Evolutionary conservation across 495 filamentous ascomycete genomes (phyloP), one percentile per base, ranked within the genome.

Genomic region (Penicillium canescens): DNA sequence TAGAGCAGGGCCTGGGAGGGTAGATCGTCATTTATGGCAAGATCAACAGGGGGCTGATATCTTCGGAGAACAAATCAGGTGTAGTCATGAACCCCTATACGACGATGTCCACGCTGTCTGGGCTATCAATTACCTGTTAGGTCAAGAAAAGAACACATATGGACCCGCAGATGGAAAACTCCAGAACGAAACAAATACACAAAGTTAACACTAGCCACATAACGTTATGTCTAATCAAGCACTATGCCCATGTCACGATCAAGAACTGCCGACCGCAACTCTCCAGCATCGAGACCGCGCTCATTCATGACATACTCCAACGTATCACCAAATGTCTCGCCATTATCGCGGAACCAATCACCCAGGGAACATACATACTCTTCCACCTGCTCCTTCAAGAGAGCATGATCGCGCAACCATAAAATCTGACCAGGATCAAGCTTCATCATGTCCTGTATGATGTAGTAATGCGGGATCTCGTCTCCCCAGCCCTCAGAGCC

Each of bases 391-490:
- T 73, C 68, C 61, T 83, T 85, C 16, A 77, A 51, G 41, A 70
- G 72, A 12, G 78, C 77, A 56, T 79, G 70, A 42, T 82, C 74
- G 36, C 78, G 77, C 50, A 86, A 63, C 71, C 76, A 81, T 49
- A 86, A 59, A 2, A 85, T 65, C 57, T 85, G 80, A 9, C 71
- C 75, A 10, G 83, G 83, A 52, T 84, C 75, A 18, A 86, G 71
- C 66, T 86, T 86, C 66, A 86, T 70, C 83, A 86, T 85, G 55
- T 86, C 83, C 62, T 86, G 81, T 21, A 86, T 75, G 16, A 85
- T 72, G 53, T 86, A 86, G 63, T 86, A 85, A 47, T 86, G 82
- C 35, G 70, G 68, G 37, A 85, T 81, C 50, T 84, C 82, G 55
- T 86, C 82, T 26, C 83, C 83, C 83, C 83, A 86, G 39, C 82